Evolutionary conservation across 1,284 basidiomycete species (phyloP).

Genomic region (Phellopilus nigrolimitatus): DNA sequence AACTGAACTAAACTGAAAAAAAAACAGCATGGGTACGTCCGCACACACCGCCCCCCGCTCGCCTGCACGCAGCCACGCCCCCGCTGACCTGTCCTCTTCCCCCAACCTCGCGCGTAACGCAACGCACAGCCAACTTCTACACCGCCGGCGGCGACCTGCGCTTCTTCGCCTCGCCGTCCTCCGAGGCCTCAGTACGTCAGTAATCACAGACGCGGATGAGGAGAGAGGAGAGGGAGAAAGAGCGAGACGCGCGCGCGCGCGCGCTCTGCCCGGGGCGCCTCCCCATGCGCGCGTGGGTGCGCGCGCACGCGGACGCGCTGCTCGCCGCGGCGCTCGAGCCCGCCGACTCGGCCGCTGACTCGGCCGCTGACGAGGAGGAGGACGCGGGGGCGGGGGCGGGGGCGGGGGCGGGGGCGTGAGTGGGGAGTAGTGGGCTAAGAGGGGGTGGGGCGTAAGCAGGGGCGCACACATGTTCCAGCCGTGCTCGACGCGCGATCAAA

Average conservation of each 20-base stretch:
- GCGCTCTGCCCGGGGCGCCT: neutral
- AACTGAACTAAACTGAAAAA: neutral
- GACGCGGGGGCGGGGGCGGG: no score
- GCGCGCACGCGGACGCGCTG: slow-evolving; percentile 1
- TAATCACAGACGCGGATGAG: neutral
- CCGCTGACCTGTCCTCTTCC: neutral
- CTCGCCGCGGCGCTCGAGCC: neutral
- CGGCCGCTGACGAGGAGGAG: no score
- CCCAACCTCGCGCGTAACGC: no score
- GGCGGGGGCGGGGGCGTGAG: no score
- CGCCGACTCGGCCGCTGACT: no score
- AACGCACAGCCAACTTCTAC: neutral
- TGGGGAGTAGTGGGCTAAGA: no score
- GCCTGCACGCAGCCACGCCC: neutral
- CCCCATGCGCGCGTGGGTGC: slow-evolving; percentile 2
- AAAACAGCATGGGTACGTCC: neutral
- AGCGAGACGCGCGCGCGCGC: no score
- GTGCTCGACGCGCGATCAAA: no score
- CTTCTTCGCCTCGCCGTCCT: neutral
- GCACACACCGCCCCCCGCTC: no score
- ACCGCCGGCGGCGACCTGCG: slow-evolving; percentile 5
- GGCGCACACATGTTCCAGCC: no score
- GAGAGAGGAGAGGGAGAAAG: no score
- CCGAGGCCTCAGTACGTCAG: neutral
- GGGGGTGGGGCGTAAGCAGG: no score